Conservation (phyloP, 371 early-diverging fungal genomes). For the Encephalitozoon romaleae region DNA sequence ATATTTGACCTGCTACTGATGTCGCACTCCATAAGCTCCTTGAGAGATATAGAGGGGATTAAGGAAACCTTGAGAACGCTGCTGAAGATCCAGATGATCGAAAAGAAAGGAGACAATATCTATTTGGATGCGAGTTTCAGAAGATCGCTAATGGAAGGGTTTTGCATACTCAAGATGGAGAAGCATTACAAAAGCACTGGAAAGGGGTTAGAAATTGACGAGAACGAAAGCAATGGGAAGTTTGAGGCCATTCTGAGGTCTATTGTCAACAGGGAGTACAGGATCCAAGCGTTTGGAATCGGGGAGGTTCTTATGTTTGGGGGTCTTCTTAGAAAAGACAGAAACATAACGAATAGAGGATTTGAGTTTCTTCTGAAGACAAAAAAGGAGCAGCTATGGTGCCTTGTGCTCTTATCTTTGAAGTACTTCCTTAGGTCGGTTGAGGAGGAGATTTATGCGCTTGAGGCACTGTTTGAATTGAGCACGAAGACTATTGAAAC, state of each 20-base stretch:
- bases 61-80: constrained; percentile 28
- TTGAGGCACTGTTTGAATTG: constrained; percentile 22
- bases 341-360: constrained; percentile 59
- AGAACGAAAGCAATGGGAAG: background rate
- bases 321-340: constrained; percentile 33
- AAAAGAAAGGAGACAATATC: constrained; percentile 30
- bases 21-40: background rate
- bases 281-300: background rate
- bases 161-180: constrained; percentile 6
- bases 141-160: constrained; percentile 32
- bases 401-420: constrained; percentile 48
- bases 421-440: constrained; percentile 11
- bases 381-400: constrained; percentile 58
- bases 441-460: background rate
- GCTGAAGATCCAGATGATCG: constrained; percentile 9
- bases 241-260: constrained; percentile 25
- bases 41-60: constrained; percentile 30
- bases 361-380: constrained; percentile 60
- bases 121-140: constrained; percentile 28
- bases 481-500: background rate
- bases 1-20: constrained; percentile 21
- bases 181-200: background rate
- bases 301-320: constrained; percentile 39
- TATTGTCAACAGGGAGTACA: constrained; percentile 21
- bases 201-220: background rate